Evolutionary conservation across 495 filamentous ascomycete genomes (phyloP), one percentile per base, ranked within the genome.

Genomic region (Margaritispora aquatica): DNA sequence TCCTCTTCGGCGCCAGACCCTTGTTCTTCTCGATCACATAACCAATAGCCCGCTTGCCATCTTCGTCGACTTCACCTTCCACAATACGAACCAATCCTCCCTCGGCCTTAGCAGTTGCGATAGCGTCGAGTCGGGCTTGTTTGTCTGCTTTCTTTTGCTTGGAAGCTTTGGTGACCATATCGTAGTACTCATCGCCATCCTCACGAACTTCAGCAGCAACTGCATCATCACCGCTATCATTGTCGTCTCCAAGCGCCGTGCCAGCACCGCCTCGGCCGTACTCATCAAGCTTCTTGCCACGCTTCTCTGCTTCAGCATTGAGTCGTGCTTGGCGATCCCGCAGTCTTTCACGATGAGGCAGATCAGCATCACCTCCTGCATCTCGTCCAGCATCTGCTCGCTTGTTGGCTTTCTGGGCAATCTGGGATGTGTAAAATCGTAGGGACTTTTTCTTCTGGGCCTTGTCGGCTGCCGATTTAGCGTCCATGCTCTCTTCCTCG

Each of bases 21-120:
- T 96, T 96, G 73, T 98, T 98, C 83, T 96, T 96, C 79, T 91
- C 79, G 69, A 98, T 97, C 69, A 84, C 80, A 74, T 96, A 97
- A 7, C 81, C 85, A 71, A 97, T 94, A 66, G 88, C 86, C 49
- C 95, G 80, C 77, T 96, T 96, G 52, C 90, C 92, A 65, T 93
- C 89, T 13, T 80, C 75, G 21, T 77, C 77, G 49, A 92, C 72
- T 62, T 86, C 83, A n/a, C 78, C 76, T 55, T 81, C 74, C 0
- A 84, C 74, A 20, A 92, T 84, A 0, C 79, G 75, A 23, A 64
- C 57, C 49, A 60, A 48, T 1, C 24, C 80, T 77, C 77, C 86
- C 23, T 68, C 70, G 54, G 70, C 71, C 63, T 69, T 68, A 3
- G 77, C 77, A 47, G 70, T 61, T 20, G 73, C 70, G 29, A 77